Conservation (phyloP, 1,139 yeast genomes). For the Yamadazyma kanchanaburiensis region DNA sequence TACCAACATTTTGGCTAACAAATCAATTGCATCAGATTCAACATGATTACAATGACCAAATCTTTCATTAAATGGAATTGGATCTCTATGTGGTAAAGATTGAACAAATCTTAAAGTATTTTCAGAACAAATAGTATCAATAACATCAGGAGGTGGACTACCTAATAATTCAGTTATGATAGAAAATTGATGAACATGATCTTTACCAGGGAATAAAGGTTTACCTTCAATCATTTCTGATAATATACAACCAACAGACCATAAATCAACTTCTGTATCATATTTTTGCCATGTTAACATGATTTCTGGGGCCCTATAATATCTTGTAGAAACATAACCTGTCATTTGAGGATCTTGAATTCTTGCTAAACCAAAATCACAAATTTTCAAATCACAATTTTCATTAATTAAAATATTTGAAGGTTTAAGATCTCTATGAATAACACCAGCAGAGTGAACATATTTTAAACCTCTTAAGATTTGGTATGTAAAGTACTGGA, state of each 20-base stretch:
- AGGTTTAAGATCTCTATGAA: constrained; percentile 93
- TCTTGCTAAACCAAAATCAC: constrained; percentile 96
- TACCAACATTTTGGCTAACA: constrained; percentile 84
- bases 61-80: constrained; percentile 80
- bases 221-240: constrained; percentile 99
- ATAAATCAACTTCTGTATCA: constrained; percentile 96
- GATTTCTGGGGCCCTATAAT: constrained; percentile 97
- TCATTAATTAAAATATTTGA: constrained; percentile 89
- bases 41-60: constrained; percentile 67
- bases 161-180: constrained; percentile 95
- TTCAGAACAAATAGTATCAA: constrained; percentile 93
- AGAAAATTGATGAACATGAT: constrained; percentile 96
- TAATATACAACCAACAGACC: constrained; percentile 99
- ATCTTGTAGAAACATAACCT: constrained; percentile 94
- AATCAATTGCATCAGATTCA: constrained; percentile 89
- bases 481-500: constrained; percentile 93
- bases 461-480: constrained; percentile 89
- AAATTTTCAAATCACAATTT: constrained; percentile 92
- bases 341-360: constrained; percentile 99
- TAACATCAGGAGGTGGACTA: constrained; percentile 94
- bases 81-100: constrained; percentile 88
- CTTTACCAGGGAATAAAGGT: constrained; percentile 97
- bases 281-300: constrained; percentile 99
- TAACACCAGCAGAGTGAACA: constrained; percentile 96
- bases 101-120: constrained; percentile 92